Percentiles rank a stretch among this genome's conserved stretches.
These are phyloP conservation scores for Umbelopsis vinacea DNA, from an alignment of 192 early-diverging fungal species.

Conservation along the genomic window DNA sequence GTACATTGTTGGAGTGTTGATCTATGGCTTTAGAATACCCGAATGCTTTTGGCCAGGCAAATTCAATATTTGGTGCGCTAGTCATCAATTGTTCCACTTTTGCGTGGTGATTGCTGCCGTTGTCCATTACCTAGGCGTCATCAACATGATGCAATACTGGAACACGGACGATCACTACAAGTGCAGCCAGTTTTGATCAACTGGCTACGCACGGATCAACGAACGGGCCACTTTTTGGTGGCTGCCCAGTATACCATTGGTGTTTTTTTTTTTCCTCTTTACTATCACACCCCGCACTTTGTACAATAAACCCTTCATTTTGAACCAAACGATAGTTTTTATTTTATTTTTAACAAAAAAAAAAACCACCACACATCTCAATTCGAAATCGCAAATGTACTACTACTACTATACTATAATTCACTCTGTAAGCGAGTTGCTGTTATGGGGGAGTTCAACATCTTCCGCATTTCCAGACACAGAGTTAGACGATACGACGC, in stretches of 20 bases:
- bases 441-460: slow-evolving; percentile 29
- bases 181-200: neutral
- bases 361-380: too few relatives aligned
- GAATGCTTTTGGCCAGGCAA: slow-evolving; percentile 83
- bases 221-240: too few relatives aligned
- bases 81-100: slow-evolving; percentile 24
- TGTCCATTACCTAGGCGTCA: slow-evolving; percentile 9
- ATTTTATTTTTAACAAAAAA: too few relatives aligned
- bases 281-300: too few relatives aligned
- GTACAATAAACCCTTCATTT: too few relatives aligned
- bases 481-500: slow-evolving; percentile 1
- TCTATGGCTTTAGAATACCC: slow-evolving; percentile 81
- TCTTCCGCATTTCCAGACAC: neutral
- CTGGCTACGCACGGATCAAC: neutral
- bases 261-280: neutral
- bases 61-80: slow-evolving; percentile 67
- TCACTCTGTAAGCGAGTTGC: slow-evolving; percentile 25
- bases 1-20: slow-evolving; percentile 78
- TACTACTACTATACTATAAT: neutral
- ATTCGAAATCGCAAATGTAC: too few relatives aligned
- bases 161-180: slow-evolving; percentile 5
- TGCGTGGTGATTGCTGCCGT: slow-evolving; percentile 18
- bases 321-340: too few relatives aligned
- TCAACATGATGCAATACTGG: slow-evolving; percentile 24
- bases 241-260: neutral